A percentile compares a stretch with the other conserved stretches of the same genome.
Evolutionary conservation across 1,284 basidiomycete species (phyloP).

Genomic region (Microbotryum silenes-acaulis): DNA sequence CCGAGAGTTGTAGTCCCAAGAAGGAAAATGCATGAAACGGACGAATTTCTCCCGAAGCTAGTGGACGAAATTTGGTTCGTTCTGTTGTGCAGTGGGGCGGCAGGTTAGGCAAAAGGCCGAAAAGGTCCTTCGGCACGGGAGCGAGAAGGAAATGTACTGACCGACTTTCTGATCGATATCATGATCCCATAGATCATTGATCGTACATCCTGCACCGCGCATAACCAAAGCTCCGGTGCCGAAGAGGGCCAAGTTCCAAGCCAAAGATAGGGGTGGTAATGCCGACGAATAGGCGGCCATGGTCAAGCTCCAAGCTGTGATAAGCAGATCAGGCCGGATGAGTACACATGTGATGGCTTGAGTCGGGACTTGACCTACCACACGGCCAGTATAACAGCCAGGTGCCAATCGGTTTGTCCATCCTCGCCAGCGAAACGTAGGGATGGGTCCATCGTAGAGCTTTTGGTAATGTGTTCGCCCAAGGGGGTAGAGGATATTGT

Average conservation of each 20-base stretch:
- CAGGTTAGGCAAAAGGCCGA: not conserved
- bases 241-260: slow-evolving; percentile 74
- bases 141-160: slow-evolving; percentile 45
- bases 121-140: slow-evolving; percentile 1
- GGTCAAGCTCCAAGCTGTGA: slow-evolving; percentile 84
- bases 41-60: slow-evolving; percentile 77
- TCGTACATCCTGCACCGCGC: slow-evolving; percentile 97
- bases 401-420: slow-evolving; percentile 94
- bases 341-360: not conserved
- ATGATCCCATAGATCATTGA: slow-evolving; percentile 98
- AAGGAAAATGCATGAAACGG: slow-evolving; percentile 70
- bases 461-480: slow-evolving; percentile 20
- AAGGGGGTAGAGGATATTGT: slow-evolving; percentile 11
- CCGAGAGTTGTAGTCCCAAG: slow-evolving; percentile 71
- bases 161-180: slow-evolving; percentile 86
- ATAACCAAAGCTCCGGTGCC: slow-evolving; percentile 86
- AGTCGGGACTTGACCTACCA: slow-evolving; percentile 49
- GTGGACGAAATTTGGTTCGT: slow-evolving; percentile 57
- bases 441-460: slow-evolving; percentile 45
- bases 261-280: slow-evolving; percentile 55
- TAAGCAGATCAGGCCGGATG: not conserved
- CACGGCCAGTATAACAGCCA: slow-evolving; percentile 88
- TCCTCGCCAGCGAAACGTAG: slow-evolving; percentile 74
- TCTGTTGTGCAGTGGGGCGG: slow-evolving; percentile 47
- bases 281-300: slow-evolving; percentile 77